Evolutionary conservation across 768 basidiomycete species (phyloP), one percentile per base, ranked within the genome.

Genomic region (Rhodosporidiobolus odoratus): DNA sequence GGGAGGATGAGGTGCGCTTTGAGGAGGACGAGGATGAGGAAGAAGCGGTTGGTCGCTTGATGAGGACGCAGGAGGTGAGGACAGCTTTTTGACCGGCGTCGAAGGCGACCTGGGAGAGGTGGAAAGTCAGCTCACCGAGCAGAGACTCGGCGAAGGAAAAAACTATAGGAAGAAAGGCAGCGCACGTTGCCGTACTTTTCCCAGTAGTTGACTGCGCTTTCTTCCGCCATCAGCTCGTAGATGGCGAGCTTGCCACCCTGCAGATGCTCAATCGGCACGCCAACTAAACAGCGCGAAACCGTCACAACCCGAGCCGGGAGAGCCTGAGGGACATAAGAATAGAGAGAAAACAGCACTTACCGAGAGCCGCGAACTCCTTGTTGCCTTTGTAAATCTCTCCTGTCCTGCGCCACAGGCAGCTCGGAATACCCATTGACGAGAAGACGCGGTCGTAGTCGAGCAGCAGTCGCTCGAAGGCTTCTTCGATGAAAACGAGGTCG

Each of bases 341-440:
- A n/a, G 34, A 38, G 8, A 47, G 32, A 25, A 30, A 34, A 17
- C 9, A 7, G 1, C 16, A 54, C 68, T n/a, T 34, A 73, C 72
- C 72, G 13, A 98, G 83, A 76, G 92, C 91, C 10, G 92, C 88
- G 79, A 99, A 97, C 80, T 95, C 93, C 65, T 91, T 86, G 78
- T 99, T 99, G 53, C 89, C 94, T 80, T 98, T 98, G 83, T 97
- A 98, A 72, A 98, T 98, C 82, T 98, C 94, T 41, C 95, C 95
- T 4, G 95, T 99, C 58, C 95, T 83, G 35, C 94, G 84, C 95
- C 95, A 98, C 10, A 97, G 84, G 75, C 95, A 99, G 0, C 93
- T 93, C 0, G 95, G 95, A 6, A 98, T 92, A 41, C 92, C 93
- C 89, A 99, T 97, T 0, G 91, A 92, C 62, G 88, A 88, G 80